Percentiles rank a stretch among this genome's conserved stretches.
Evolutionary conservation across 768 basidiomycete species (phyloP).

Genomic region (Tricholoma hemisulphureum): DNA sequence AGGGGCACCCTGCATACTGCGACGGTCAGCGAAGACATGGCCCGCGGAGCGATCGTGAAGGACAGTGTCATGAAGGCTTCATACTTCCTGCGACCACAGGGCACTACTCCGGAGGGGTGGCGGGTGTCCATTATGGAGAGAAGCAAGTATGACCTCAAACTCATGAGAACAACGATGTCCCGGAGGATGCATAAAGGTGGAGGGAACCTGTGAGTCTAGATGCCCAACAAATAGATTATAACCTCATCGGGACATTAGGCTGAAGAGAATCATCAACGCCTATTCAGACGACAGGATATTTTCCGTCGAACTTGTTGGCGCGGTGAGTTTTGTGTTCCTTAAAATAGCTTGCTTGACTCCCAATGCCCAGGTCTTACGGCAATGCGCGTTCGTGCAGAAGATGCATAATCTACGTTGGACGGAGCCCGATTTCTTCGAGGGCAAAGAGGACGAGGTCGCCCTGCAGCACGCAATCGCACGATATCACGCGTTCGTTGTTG

Average conservation of each 20-base stretch:
- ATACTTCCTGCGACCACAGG: background rate
- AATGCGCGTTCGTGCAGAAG: constrained; percentile 45
- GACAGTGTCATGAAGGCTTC: background rate
- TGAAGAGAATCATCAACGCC: constrained; percentile 38
- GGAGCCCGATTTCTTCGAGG: constrained; percentile 33
- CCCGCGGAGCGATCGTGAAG: background rate
- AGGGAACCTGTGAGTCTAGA: constrained; percentile 27
- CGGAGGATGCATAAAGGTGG: background rate
- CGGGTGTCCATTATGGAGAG: background rate
- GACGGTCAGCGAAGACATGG: background rate
- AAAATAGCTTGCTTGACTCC: background rate
- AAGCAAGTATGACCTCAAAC: background rate
- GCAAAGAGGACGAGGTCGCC: constrained; percentile 28
- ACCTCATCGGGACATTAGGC: too few relatives aligned
- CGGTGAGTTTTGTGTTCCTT: constrained; percentile 35
- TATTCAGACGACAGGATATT: constrained; percentile 45
- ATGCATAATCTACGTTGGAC: constrained; percentile 50
- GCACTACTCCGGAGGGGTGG: constrained; percentile 1
- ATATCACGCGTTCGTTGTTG: constrained; percentile 46
- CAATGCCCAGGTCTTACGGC: constrained; percentile 45
- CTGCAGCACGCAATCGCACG: constrained; percentile 43
- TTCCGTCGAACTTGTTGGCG: constrained; percentile 48
- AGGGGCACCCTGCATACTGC: constrained; percentile 11
- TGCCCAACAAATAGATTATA: too few relatives aligned
- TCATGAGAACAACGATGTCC: background rate